Base-by-base conservation (phyloP, 1,284 basidiomycete species). In the Boletus subluridellus region DNA sequence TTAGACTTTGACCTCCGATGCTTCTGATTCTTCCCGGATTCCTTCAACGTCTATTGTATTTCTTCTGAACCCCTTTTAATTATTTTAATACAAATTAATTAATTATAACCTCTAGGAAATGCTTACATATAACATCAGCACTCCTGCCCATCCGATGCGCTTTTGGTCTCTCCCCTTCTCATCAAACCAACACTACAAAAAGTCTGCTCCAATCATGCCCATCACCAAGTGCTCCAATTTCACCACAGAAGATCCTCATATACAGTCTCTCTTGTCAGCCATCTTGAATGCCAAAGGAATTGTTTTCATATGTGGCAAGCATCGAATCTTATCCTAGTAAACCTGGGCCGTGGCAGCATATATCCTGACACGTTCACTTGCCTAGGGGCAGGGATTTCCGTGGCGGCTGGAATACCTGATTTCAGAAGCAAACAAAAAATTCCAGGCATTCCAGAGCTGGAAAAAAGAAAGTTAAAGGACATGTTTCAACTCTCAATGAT, bases 301-400 rank as follows among this genome's bases (percentile, higher is more conserved):
- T 3, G n/a, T 64, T 5, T 17, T 65, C 1, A 64, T 65, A 64
- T 62, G 54, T 57, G 63, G 63, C 15, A 46, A 65, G 46, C 4
- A 46, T 41, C 0, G 5, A 2, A 47, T 2, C n/a, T 6, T 44
- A 4, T 37, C 3, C 10, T 1, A 35, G 7, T 37, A 9, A 39
- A 49, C 1, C 3, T 46, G 15, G 21, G 21, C 2, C 5, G 10
- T 44, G 11, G 21, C 21, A 21, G 21, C 21, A 28, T 7, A 0
- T 7, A 32, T 52, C 1, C 48, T 60, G 30, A 55, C 14, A 0
- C 0, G 1, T 2, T 32, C 4, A 0, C 10, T 24, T 15, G 0
- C 24, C 0, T 49, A 60, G 58, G 52, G 2, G 53, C 46, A n/a
- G 60, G 60, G 0, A 61, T 56, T 42, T 61, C 60, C 2, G 50